A percentile compares a stretch with the other conserved stretches of the same genome.
These are phyloP conservation scores for Torulaspora microellipsoides DNA, from an alignment of 805 yeast genomes.

Conservation along the genomic window DNA sequence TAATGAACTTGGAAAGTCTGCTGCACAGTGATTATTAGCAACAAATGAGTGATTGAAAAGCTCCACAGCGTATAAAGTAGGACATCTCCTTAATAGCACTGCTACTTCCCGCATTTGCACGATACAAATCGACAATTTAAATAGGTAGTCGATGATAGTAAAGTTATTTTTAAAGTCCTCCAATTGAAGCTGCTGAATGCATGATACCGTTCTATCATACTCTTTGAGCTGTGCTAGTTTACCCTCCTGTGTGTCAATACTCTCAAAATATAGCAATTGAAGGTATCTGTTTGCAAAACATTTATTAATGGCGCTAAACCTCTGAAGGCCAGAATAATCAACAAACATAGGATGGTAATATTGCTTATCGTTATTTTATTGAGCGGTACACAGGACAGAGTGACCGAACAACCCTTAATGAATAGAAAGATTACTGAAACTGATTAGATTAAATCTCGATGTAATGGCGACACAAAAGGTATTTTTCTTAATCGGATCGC, in stretches of 20 bases:
- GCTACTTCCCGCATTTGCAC: slow-evolving; percentile 15
- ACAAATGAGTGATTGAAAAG: slow-evolving; percentile 6
- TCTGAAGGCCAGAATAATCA: slow-evolving; percentile 23
- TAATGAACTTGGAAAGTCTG: not conserved
- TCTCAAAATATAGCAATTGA: slow-evolving; percentile 15
- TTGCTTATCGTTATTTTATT: too few relatives aligned
- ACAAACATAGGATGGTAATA: slow-evolving; percentile 12
- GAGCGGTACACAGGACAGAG: too few relatives aligned
- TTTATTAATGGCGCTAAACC: slow-evolving; percentile 17
- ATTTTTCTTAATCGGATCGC: too few relatives aligned
- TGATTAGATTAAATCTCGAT: too few relatives aligned
- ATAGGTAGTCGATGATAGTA: slow-evolving; percentile 14
- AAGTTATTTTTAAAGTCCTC: slow-evolving; percentile 13
- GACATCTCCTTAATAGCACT: slow-evolving; percentile 14
- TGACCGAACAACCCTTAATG: too few relatives aligned
- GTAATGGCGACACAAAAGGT: too few relatives aligned
- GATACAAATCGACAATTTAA: slow-evolving; percentile 12
- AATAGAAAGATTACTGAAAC: too few relatives aligned
- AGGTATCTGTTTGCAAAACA: slow-evolving; percentile 19
- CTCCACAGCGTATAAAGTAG: slow-evolving; percentile 20
- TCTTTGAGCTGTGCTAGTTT: slow-evolving; percentile 12
- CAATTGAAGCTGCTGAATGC: slow-evolving; percentile 11
- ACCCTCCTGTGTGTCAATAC: slow-evolving; percentile 7
- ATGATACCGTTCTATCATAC: slow-evolving; percentile 1
- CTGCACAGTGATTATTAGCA: slow-evolving; percentile 3